Percentiles rank a stretch among this genome's conserved stretches.
These are phyloP conservation scores for Melanogaster broomeanus DNA, from an alignment of 768 basidiomycete genomes.

Conservation along the genomic window DNA sequence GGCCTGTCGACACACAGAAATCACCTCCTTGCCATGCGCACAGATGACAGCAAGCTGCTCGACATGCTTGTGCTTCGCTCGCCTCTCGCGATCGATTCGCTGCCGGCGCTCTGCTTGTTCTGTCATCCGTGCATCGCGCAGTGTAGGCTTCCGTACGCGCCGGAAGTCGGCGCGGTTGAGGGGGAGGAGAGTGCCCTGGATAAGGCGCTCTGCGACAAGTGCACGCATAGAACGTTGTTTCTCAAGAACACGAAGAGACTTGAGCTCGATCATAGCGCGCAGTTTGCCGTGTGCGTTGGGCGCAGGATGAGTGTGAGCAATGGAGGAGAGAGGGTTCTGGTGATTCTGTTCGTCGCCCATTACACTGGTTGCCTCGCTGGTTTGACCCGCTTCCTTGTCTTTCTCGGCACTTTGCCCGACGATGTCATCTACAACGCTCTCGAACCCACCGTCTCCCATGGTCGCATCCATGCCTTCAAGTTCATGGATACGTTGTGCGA, in stretches of 20 bases:
- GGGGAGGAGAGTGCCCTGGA: constrained; percentile 85
- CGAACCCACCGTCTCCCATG: constrained; percentile 75
- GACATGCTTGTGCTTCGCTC: constrained; percentile 95
- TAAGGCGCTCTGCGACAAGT: constrained; percentile 81
- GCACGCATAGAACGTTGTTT: constrained; percentile 90
- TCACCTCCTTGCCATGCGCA: constrained; percentile 75
- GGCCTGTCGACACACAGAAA: constrained; percentile 65
- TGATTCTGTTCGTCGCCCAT: constrained; percentile 28
- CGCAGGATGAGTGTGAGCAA: constrained; percentile 48
- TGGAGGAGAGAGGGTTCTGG: constrained; percentile 1
- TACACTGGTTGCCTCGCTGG: constrained; percentile 33
- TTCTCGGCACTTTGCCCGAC: background rate
- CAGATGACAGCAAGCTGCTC: constrained; percentile 90
- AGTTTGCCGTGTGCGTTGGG: constrained; percentile 79
- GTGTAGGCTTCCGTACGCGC: constrained; percentile 77
- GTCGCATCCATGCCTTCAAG: constrained; percentile 79
- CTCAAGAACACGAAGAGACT: constrained; percentile 82
- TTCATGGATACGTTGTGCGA: constrained; percentile 86
- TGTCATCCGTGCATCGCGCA: constrained; percentile 87
- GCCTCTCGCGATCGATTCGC: constrained; percentile 86
- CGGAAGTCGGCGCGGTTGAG: constrained; percentile 93
- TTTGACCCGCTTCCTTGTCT: background rate
- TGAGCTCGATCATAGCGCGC: constrained; percentile 90
- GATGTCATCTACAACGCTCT: constrained; percentile 44
- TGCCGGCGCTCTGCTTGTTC: constrained; percentile 92